Conservation (phyloP, 2,329 filamentous ascomycete species). For the Sclerotinia glacialis region DNA sequence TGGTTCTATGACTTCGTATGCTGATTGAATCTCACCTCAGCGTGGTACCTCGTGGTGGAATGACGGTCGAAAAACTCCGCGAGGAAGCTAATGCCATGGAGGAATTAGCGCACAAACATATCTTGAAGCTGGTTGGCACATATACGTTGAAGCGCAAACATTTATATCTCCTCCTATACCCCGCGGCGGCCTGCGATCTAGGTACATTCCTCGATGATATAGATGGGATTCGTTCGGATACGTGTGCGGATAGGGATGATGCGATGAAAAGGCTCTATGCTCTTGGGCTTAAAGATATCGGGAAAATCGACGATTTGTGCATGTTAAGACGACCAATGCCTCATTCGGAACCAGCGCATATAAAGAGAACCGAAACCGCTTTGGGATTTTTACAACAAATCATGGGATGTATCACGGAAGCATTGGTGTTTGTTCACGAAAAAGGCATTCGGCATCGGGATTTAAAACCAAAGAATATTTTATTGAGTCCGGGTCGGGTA, state of each 20-base stretch:
- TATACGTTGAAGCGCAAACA: conserved; percentile 45
- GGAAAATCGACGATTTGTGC: conserved; percentile 30
- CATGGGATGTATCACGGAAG: conserved; percentile 45
- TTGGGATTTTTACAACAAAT: conserved; percentile 45
- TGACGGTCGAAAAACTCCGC: conserved; percentile 44
- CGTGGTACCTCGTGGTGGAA: conserved; percentile 27
- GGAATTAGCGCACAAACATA: conserved; percentile 48
- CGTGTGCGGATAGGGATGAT: conserved; percentile 43
- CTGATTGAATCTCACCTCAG: conserved; percentile 33
- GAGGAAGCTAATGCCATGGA: conserved; percentile 50
- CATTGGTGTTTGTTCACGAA: conserved; percentile 30
- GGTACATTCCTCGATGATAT: conserved; percentile 46
- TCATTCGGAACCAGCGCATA: background rate
- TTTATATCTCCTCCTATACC: conserved; percentile 49
- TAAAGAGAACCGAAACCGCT: conserved; percentile 35
- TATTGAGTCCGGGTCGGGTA: conserved; percentile 46
- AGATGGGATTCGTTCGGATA: conserved; percentile 43
- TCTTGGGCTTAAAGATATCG: conserved; percentile 42
- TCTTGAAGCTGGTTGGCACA: conserved; percentile 48
- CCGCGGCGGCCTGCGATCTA: conserved; percentile 48
- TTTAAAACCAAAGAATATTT: conserved; percentile 50
- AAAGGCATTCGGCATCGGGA: conserved; percentile 48
- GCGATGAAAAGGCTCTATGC: conserved; percentile 42
- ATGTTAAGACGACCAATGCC: conserved; percentile 13
- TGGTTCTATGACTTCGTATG: background rate